A percentile compares a stretch with the other conserved stretches of the same genome.
Conservation (phyloP, 768 basidiomycete genomes). For the Suillus subluteus region DNA sequence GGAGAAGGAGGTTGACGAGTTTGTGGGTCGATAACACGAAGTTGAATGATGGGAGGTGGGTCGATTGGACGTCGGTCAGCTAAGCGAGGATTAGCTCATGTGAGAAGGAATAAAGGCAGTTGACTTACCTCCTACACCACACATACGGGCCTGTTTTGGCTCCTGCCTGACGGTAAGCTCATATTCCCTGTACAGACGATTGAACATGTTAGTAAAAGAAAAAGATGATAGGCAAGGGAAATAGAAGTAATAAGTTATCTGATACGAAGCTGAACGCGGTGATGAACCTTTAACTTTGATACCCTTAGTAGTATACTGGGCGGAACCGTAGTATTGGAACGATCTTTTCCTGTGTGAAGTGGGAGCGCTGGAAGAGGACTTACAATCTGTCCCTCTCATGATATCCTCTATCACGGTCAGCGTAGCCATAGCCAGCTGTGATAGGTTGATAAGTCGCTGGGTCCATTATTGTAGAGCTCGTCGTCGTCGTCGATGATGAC, state of each 20-base stretch:
- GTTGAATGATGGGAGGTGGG: conserved; percentile 95
- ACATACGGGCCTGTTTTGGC: conserved; percentile 91
- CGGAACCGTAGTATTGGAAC: conserved; percentile 19
- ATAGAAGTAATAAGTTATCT: conserved; percentile 15
- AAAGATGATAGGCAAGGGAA: background rate
- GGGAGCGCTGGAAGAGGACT: conserved; percentile 24
- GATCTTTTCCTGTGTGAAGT: conserved; percentile 19
- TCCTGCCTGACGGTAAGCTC: conserved; percentile 87
- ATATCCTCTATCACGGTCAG: conserved; percentile 30
- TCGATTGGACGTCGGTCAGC: conserved; percentile 97
- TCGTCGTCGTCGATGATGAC: conserved; percentile 8
- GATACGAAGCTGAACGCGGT: conserved; percentile 13
- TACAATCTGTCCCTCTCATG: conserved; percentile 43
- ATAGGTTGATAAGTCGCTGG: background rate
- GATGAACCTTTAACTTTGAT: conserved; percentile 10
- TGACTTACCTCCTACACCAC: conserved; percentile 83
- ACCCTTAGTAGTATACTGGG: conserved; percentile 1
- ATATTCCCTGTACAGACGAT: conserved; percentile 63
- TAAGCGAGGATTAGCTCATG: conserved; percentile 31
- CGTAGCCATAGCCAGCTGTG: background rate
- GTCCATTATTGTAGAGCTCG: conserved; percentile 7
- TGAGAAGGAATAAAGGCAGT: conserved; percentile 9
- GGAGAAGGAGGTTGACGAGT: conserved; percentile 35
- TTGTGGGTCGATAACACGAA: conserved; percentile 78
- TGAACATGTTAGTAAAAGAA: conserved; percentile 6